Conservation (phyloP, 495 filamentous ascomycete genomes). For the Penicillium taxi region DNA sequence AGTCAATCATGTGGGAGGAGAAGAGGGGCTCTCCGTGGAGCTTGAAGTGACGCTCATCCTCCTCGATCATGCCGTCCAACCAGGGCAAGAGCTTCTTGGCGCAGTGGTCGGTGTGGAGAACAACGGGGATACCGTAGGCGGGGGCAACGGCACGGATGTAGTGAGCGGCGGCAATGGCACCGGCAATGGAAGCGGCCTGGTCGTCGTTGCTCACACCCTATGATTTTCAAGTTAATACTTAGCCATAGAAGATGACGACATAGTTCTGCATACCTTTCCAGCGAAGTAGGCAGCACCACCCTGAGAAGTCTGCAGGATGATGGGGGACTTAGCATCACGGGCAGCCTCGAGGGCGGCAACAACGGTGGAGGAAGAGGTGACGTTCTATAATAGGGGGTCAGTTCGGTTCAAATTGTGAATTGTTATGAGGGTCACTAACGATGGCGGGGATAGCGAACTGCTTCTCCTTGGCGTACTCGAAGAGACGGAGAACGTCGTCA, state of each 20-base stretch:
- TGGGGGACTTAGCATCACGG: constrained; percentile 74
- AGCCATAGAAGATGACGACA: not conserved
- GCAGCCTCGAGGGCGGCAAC: constrained; percentile 89
- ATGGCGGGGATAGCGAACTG: constrained; percentile 87
- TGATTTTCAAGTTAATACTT: not conserved
- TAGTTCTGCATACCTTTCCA: constrained; percentile 57
- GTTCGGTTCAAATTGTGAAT: not conserved
- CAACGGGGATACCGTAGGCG: constrained; percentile 79
- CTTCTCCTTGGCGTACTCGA: constrained; percentile 76
- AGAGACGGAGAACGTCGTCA: constrained; percentile 72
- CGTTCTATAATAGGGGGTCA: constrained; percentile 43
- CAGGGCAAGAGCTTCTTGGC: constrained; percentile 92
- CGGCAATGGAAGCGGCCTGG: constrained; percentile 81
- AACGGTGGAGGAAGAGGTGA: constrained; percentile 86
- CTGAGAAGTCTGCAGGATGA: constrained; percentile 87
- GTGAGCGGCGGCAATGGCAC: constrained; percentile 80
- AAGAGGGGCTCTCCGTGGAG: constrained; percentile 85
- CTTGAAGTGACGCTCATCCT: constrained; percentile 90
- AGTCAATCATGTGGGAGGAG: constrained; percentile 95
- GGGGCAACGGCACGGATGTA: constrained; percentile 88
- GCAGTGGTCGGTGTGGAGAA: constrained; percentile 90
- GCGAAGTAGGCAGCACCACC: constrained; percentile 92
- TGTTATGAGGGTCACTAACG: constrained; percentile 38
- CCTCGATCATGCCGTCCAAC: constrained; percentile 92
- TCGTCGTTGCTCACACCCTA: constrained; percentile 75